phyloP scores from a whole-genome alignment of 371 early-diverging fungal species.

The Mucor indicus region DNA sequence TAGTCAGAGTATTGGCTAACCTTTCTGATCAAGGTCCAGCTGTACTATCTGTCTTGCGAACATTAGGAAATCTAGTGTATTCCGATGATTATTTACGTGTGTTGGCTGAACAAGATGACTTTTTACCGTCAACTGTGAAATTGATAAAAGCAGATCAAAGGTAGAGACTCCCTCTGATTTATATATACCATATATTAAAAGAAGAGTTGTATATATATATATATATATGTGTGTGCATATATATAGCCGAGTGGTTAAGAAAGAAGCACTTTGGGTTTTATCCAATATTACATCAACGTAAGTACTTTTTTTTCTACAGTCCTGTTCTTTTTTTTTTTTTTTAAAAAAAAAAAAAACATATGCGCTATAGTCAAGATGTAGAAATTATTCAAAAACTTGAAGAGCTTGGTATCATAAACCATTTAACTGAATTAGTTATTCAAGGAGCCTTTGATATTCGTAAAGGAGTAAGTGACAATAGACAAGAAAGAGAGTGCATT shows the following conservation, averaged over 20 bases:
- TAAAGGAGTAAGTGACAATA: constrained; percentile 46
- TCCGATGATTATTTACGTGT: constrained; percentile 53
- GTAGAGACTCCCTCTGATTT: constrained; percentile 13
- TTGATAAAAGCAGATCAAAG: constrained; percentile 55
- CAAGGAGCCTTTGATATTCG: constrained; percentile 64
- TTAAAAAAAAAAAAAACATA: constrained; percentile 4
- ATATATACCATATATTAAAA: background rate
- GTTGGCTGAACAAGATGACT: constrained; percentile 40
- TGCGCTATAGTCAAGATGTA: constrained; percentile 7
- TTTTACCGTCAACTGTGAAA: constrained; percentile 49
- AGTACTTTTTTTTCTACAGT: background rate
- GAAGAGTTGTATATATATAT: too few relatives aligned
- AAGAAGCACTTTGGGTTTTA: constrained; percentile 73
- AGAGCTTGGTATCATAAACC: constrained; percentile 49
- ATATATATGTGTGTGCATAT: constrained; percentile 4
- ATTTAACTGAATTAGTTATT: constrained; percentile 51
- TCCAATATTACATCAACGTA: constrained; percentile 70
- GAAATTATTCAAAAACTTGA: constrained; percentile 34
- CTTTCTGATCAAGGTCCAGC: constrained; percentile 38
- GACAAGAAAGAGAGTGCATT: background rate
- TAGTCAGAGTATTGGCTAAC: constrained; percentile 19
- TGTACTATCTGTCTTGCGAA: constrained; percentile 61
- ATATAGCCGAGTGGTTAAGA: constrained; percentile 58
- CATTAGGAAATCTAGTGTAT: constrained; percentile 61
- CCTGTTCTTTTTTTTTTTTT: too few relatives aligned